Conservation (phyloP, 1,284 basidiomycete genomes). For the Marasmius tenuissimus region DNA sequence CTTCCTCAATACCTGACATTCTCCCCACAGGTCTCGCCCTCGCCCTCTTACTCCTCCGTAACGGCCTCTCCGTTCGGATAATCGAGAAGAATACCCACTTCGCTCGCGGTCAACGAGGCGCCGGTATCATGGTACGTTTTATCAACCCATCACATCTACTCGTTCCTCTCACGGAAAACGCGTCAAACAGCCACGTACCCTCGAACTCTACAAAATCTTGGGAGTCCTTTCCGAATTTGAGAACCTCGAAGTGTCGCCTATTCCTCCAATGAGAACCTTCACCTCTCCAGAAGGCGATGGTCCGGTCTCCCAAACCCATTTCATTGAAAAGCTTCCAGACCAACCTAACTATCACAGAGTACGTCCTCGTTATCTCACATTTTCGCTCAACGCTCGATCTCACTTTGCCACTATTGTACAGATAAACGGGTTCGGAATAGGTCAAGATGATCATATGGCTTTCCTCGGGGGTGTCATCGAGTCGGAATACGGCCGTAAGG, state of each 20-base stretch:
- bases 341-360: constrained; percentile 12
- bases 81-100: constrained; percentile 4
- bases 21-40: constrained; percentile 5
- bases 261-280: not conserved
- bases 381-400: not conserved
- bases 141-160: no score
- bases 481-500: constrained; percentile 18
- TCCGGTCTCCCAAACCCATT: not conserved
- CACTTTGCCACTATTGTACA: constrained; percentile 2
- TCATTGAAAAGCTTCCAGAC: not conserved
- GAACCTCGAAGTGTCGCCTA: not conserved
- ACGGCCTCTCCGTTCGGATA: constrained; percentile 10
- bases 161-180: not conserved
- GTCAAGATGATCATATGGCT: constrained; percentile 30
- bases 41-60: constrained; percentile 6
- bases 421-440: constrained; percentile 26
- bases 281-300: not conserved
- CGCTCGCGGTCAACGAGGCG: constrained; percentile 3
- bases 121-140: constrained; percentile 8
- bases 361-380: not conserved
- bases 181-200: constrained; percentile 9
- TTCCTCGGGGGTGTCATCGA: constrained; percentile 28
- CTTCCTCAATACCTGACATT: no score
- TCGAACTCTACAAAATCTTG: constrained; percentile 11
- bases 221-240: constrained; percentile 7